A percentile compares a stretch with the other conserved stretches of the same genome.
Evolutionary conservation across 495 filamentous ascomycete species (phyloP).

Genomic region (Neurospora sp.): DNA sequence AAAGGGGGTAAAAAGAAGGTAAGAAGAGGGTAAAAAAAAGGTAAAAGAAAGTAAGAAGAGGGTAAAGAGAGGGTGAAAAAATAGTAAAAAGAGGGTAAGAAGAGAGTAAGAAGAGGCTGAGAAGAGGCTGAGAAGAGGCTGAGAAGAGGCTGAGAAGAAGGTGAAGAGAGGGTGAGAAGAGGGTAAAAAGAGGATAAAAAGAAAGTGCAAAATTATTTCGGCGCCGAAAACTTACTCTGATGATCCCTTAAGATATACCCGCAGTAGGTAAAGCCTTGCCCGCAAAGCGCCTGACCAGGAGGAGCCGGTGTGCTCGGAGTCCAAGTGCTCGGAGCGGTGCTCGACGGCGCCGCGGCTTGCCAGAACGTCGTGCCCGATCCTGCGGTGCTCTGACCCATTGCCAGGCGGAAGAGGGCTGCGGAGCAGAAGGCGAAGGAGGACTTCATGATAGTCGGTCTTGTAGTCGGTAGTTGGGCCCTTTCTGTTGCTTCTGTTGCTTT

Average conservation of each 20-base stretch:
- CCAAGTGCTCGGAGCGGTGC: background rate
- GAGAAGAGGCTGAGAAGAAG: too few relatives aligned
- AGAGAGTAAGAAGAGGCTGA: background rate
- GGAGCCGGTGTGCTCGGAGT: slow-evolving; percentile 6
- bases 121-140: background rate
- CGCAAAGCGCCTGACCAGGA: slow-evolving; percentile 18
- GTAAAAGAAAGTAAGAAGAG: too few relatives aligned
- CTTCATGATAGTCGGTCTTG: background rate
- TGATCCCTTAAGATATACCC: slow-evolving; percentile 32
- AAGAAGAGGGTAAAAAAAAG: background rate
- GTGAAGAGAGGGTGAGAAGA: background rate
- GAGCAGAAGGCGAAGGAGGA: background rate
- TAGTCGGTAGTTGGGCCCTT: background rate
- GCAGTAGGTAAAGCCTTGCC: slow-evolving; percentile 35
- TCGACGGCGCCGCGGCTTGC: slow-evolving; percentile 1
- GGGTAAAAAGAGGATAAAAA: background rate
- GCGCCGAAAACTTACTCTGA: slow-evolving; percentile 20
- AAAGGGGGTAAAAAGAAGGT: background rate
- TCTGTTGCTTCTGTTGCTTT: background rate
- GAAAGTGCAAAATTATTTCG: background rate
- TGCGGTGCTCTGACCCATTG: slow-evolving; percentile 4
- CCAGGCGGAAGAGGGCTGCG: slow-evolving; percentile 3
- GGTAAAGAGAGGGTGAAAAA: background rate
- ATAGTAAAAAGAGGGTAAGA: too few relatives aligned
- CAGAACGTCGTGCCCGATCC: background rate